These are phyloP conservation scores for Neurospora crassa DNA, from an alignment of 2,329 filamentous ascomycete species.

Conservation along the genomic window DNA sequence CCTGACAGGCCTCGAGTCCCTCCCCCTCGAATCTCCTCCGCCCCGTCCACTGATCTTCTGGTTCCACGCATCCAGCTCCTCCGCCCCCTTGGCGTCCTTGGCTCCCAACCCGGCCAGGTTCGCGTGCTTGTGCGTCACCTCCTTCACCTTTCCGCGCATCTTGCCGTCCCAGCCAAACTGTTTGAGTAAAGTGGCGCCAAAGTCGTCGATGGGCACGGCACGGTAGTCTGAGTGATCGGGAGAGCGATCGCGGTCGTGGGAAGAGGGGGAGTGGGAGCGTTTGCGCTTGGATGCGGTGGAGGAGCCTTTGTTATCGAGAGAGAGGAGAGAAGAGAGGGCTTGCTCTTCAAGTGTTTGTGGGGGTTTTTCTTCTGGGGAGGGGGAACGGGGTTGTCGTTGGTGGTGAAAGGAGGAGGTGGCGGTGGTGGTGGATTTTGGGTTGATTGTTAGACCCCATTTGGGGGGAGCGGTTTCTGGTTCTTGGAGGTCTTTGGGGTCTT, in stretches of 20 bases:
- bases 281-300: conserved; percentile 25
- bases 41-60: conserved; percentile 36
- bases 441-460: conserved; percentile 43
- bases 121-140: conserved; percentile 56
- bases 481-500: conserved; percentile 27
- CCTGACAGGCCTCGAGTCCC: conserved; percentile 33
- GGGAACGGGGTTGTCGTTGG: background rate
- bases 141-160: conserved; percentile 49
- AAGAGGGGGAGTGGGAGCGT: conserved; percentile 44
- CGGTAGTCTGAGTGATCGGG: conserved; percentile 75
- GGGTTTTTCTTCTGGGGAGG: background rate
- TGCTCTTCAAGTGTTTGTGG: conserved; percentile 16
- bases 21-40: conserved; percentile 25
- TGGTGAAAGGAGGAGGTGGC: background rate
- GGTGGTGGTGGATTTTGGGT: conserved; percentile 22
- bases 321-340: conserved; percentile 59
- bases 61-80: conserved; percentile 75
- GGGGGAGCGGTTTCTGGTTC: conserved; percentile 31
- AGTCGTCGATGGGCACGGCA: conserved; percentile 85
- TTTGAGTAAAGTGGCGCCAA: conserved; percentile 78
- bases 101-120: conserved; percentile 83
- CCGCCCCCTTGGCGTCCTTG: conserved; percentile 62
- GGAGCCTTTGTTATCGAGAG: conserved; percentile 30
- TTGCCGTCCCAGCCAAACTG: conserved; percentile 92
- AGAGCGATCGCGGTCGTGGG: conserved; percentile 59